A percentile compares a stretch with the other conserved stretches of the same genome.
Evolutionary conservation across 352 stramenopile species (phyloP).

Genomic region (Phytopythium kandeliae): DNA sequence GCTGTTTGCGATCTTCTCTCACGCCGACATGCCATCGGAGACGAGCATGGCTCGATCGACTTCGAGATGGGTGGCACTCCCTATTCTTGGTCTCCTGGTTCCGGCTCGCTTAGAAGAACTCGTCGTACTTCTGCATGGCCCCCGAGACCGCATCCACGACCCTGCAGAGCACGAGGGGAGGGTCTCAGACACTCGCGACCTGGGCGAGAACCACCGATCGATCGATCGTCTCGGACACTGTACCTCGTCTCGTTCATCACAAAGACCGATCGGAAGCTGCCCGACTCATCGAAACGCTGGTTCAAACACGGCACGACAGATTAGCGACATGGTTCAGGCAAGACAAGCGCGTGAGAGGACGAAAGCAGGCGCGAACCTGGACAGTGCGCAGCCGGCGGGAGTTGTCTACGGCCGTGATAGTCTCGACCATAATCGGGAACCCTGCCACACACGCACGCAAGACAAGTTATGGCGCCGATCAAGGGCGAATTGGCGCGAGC

Average conservation of each 20-base stretch:
- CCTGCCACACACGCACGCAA: constrained; percentile 18
- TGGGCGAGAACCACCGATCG: too few species aligned
- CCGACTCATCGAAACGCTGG: constrained; percentile 80
- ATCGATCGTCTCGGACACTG: constrained; percentile 6
- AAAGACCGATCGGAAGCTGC: constrained; percentile 83
- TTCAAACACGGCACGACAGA: neutral
- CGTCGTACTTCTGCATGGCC: constrained; percentile 86
- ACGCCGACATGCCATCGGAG: neutral
- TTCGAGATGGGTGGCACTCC: neutral
- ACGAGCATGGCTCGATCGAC: neutral
- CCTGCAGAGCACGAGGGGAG: constrained; percentile 11
- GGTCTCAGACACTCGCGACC: neutral
- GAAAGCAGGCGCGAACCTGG: constrained; percentile 23
- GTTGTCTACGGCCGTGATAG: constrained; percentile 77
- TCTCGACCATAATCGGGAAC: constrained; percentile 78
- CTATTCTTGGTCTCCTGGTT: neutral
- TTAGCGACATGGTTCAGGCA: neutral
- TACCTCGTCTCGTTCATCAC: constrained; percentile 83
- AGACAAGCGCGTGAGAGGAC: neutral
- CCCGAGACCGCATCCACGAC: constrained; percentile 83
- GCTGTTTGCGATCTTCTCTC: neutral
- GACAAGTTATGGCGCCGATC: constrained; percentile 1
- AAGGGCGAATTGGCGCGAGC: neutral
- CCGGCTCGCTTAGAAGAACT: constrained; percentile 46
- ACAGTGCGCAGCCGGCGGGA: constrained; percentile 78